Evolutionary conservation across 306 rosid species (phyloP).

Genomic region (Gynostemma pentaphyllum): DNA sequence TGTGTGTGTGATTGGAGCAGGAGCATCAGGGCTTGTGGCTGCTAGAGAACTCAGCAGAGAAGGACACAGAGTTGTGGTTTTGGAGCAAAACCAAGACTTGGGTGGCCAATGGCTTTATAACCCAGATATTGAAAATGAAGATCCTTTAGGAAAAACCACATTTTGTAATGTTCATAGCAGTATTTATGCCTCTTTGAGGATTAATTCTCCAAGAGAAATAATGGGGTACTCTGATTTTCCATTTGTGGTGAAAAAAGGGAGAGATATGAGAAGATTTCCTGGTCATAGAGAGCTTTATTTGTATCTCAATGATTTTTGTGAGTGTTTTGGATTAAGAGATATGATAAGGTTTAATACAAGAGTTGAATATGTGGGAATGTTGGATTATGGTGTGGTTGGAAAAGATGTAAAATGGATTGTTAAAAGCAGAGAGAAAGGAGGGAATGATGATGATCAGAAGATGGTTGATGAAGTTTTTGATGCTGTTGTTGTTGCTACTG

Average conservation of each 20-base stretch:
- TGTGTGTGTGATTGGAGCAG: conserved; percentile 87
- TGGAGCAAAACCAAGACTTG: conserved; percentile 74
- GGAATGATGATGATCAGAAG: neutral
- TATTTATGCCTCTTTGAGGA: conserved; percentile 56
- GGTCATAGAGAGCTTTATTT: conserved; percentile 52
- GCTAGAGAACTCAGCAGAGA: conserved; percentile 79
- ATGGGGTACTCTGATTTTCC: conserved; percentile 90
- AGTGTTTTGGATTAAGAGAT: conserved; percentile 57
- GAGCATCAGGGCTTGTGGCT: conserved; percentile 78
- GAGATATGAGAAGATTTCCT: conserved; percentile 80
- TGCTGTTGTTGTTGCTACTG: conserved; percentile 84
- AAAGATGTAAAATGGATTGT: conserved; percentile 67
- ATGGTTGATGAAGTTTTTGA: conserved; percentile 62
- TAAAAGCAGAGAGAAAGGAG: conserved; percentile 31
- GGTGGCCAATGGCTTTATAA: conserved; percentile 96
- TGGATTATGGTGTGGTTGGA: conserved; percentile 32
- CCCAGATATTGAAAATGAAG: conserved; percentile 46
- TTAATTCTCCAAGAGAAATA: conserved; percentile 63
- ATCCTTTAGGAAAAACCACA: conserved; percentile 48
- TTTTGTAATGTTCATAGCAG: conserved; percentile 61
- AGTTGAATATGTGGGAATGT: conserved; percentile 66
- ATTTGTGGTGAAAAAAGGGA: conserved; percentile 57
- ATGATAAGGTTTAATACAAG: conserved; percentile 63
- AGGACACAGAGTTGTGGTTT: conserved; percentile 52
- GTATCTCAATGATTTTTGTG: conserved; percentile 67